Evolutionary conservation across 2,329 filamentous ascomycete genomes (phyloP).

Genomic region (Fusarium buharicum): DNA sequence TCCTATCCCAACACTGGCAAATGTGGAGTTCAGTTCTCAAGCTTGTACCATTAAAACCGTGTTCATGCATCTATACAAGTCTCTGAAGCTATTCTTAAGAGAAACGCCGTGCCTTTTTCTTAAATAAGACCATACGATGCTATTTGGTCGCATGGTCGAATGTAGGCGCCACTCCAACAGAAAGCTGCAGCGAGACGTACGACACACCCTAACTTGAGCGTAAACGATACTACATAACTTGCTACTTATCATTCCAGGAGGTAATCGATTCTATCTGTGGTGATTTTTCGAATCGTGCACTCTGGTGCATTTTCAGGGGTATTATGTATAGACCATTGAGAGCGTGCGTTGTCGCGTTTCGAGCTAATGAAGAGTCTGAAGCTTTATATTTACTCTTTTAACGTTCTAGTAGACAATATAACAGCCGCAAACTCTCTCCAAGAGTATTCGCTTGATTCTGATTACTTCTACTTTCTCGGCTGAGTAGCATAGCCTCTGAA

Average conservation of each 20-base stretch:
- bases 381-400: too few relatives aligned
- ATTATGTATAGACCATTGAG: neutral
- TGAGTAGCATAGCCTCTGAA: too few relatives aligned
- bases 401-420: too few relatives aligned
- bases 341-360: neutral
- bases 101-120: neutral
- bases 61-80: neutral
- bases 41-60: neutral
- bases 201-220: neutral
- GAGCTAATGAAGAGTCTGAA: too few relatives aligned
- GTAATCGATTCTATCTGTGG: fast-evolving
- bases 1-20: slow-evolving; percentile 13
- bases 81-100: neutral
- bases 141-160: neutral
- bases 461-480: too few relatives aligned
- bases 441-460: too few relatives aligned
- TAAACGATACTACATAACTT: neutral
- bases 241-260: fast-evolving
- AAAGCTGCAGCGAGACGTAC: neutral
- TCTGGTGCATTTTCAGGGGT: neutral
- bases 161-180: neutral
- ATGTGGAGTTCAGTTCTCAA: slow-evolving; percentile 1
- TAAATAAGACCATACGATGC: neutral
- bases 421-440: too few relatives aligned
- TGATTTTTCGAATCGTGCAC: neutral